These are phyloP conservation scores for Candida hungchunana DNA, from an alignment of 805 yeast species.

Conservation along the genomic window DNA sequence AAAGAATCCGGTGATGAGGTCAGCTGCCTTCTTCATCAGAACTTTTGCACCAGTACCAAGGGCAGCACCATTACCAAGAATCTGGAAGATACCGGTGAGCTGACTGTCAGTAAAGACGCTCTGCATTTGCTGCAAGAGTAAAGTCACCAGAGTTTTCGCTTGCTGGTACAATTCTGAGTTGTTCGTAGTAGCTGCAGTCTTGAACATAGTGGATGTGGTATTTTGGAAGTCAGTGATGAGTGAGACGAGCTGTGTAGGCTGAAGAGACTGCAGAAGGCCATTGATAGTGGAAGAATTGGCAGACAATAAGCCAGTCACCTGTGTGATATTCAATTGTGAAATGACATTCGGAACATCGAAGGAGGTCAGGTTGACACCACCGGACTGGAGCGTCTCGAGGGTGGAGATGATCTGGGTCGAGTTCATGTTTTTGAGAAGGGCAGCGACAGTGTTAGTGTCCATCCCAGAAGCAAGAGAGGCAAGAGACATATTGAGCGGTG, in stretches of 20 bases:
- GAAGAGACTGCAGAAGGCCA: conserved; percentile 18
- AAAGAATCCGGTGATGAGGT: conserved; percentile 19
- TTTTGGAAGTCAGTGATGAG: conserved; percentile 20
- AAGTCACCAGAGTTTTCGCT: conserved; percentile 17
- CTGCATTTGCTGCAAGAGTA: conserved; percentile 17
- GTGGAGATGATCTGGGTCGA: conserved; percentile 22
- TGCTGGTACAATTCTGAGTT: conserved; percentile 6
- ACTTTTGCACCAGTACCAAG: conserved; percentile 26
- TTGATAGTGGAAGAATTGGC: conserved; percentile 21
- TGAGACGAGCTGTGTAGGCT: conserved; percentile 18
- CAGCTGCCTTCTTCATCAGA: conserved; percentile 15
- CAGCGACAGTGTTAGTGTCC: conserved; percentile 19
- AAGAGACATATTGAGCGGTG: conserved; percentile 2
- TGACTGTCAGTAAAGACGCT: conserved; percentile 22
- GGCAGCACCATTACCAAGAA: conserved; percentile 25
- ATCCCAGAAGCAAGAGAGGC: conserved; percentile 10
- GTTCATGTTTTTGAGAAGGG: conserved; percentile 22
- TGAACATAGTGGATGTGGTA: conserved; percentile 21
- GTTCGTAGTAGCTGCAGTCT: conserved; percentile 13
- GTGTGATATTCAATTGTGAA: conserved; percentile 21
- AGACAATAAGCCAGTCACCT: conserved; percentile 22
- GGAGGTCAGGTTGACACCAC: conserved; percentile 56
- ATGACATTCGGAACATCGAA: conserved; percentile 61
- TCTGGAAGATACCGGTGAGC: conserved; percentile 22
- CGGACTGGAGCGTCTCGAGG: conserved; percentile 10